phyloP scores from a whole-genome alignment of 257 asterid species.

The Scutellaria galericulata region DNA sequence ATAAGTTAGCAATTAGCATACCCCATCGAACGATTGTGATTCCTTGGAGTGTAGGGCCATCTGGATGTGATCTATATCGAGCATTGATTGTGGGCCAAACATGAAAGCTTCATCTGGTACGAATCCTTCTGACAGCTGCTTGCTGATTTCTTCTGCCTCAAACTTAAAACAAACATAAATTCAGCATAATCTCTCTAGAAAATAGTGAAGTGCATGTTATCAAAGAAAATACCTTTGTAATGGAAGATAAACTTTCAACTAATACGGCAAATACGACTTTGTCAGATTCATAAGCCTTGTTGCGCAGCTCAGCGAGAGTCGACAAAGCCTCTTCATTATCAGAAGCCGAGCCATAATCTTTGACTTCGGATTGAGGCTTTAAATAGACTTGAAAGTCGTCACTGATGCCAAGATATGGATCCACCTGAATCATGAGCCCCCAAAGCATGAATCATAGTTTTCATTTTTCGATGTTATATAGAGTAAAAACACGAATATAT shows the following conservation, averaged over 20 bases:
- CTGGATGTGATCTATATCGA: conserved; percentile 63
- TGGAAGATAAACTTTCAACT: conserved; percentile 60
- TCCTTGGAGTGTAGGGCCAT: conserved; percentile 59
- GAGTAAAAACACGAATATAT: conserved; percentile 12
- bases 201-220: not conserved
- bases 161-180: conserved; percentile 48
- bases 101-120: conserved; percentile 84
- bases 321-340: conserved; percentile 75
- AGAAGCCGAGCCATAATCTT: conserved; percentile 62
- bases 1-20: conserved; percentile 30
- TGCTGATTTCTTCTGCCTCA: conserved; percentile 65
- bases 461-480: too few relatives aligned
- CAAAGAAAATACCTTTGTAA: conserved; percentile 60
- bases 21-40: conserved; percentile 85
- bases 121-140: conserved; percentile 78
- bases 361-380: conserved; percentile 61
- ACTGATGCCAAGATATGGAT: conserved; percentile 81
- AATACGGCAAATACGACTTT: conserved; percentile 51
- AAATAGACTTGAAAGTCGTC: conserved; percentile 80
- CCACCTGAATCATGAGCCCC: conserved; percentile 54
- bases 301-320: conserved; percentile 56
- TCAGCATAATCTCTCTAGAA: not conserved
- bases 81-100: conserved; percentile 73
- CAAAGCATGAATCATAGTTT: not conserved
- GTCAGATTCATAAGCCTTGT: conserved; percentile 59